Evolutionary conservation across 768 basidiomycete species (phyloP).

Genomic region (Daedaleopsis sinensis): DNA sequence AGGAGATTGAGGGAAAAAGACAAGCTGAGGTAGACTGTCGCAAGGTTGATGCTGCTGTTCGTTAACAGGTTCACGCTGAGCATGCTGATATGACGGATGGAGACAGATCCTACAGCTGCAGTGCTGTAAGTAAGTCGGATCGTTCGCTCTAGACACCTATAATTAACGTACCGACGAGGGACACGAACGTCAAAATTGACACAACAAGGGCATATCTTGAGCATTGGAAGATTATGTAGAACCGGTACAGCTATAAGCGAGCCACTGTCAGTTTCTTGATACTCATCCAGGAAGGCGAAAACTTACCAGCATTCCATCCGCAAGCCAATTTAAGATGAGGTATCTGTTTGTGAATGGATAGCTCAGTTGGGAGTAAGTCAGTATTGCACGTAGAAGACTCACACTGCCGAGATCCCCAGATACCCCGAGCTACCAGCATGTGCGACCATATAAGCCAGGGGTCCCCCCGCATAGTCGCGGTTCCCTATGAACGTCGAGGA

Average conservation of each 20-base stretch:
- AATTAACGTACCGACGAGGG: not conserved
- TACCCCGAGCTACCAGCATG: conserved; percentile 21
- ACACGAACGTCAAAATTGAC: not conserved
- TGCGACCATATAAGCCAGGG: conserved; percentile 25
- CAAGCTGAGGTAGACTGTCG: conserved; percentile 24
- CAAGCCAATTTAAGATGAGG: conserved; percentile 32
- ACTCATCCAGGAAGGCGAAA: not conserved
- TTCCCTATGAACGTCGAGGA: conserved; percentile 29
- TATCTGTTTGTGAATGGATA: conserved; percentile 22
- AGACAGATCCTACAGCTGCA: conserved; percentile 3
- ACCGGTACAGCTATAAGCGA: conserved; percentile 18
- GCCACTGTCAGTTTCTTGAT: not conserved
- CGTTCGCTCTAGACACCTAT: not conserved
- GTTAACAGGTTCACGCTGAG: conserved; percentile 23
- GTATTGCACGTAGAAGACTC: conserved; percentile 1
- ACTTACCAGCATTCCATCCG: conserved; percentile 33
- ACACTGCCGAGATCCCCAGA: conserved; percentile 28
- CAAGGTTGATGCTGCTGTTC: conserved; percentile 10
- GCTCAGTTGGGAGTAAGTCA: too few relatives aligned
- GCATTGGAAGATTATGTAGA: conserved; percentile 16
- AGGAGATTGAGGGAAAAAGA: conserved; percentile 24
- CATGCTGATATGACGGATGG: conserved; percentile 13
- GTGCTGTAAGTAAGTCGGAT: not conserved
- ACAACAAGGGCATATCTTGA: conserved; percentile 7
- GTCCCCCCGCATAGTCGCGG: conserved; percentile 22